These are phyloP conservation scores for Xylaria grammica DNA, from an alignment of 495 filamentous ascomycete genomes.

Conservation along the genomic window DNA sequence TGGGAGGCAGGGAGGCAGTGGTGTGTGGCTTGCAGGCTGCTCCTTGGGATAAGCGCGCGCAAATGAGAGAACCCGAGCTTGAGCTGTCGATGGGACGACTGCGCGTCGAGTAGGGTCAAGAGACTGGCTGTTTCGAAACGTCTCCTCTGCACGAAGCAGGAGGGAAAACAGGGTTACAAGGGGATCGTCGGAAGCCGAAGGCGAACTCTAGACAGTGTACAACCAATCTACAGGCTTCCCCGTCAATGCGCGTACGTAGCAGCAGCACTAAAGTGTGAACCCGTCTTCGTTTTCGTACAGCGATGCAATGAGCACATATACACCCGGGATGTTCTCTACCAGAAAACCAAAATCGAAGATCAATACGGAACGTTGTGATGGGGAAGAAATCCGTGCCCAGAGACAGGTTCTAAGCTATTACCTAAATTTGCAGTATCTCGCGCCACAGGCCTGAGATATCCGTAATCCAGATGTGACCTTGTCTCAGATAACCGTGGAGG, in stretches of 20 bases:
- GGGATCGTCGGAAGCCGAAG: slow-evolving; percentile 10
- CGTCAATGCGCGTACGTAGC: slow-evolving; percentile 8
- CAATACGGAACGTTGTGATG: background rate
- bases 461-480: background rate
- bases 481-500: slow-evolving; percentile 16
- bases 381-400: background rate
- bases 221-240: background rate
- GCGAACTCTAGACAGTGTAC: background rate
- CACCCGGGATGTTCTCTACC: slow-evolving; percentile 9
- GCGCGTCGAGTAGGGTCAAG: background rate
- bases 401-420: slow-evolving; percentile 11
- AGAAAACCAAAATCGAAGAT: background rate
- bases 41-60: slow-evolving; percentile 18
- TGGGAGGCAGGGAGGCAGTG: background rate
- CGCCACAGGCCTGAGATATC: background rate
- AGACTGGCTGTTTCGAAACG: slow-evolving; percentile 12
- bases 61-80: background rate
- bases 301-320: background rate
- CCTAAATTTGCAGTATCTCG: slow-evolving; percentile 4
- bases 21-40: background rate
- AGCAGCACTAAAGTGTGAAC: slow-evolving; percentile 1
- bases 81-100: slow-evolving; percentile 10
- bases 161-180: slow-evolving; percentile 4
- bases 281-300: background rate
- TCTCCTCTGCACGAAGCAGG: background rate